These are phyloP conservation scores for Sporothrix pseudoabietina DNA, from an alignment of 2,329 filamentous ascomycete species.

Conservation along the genomic window DNA sequence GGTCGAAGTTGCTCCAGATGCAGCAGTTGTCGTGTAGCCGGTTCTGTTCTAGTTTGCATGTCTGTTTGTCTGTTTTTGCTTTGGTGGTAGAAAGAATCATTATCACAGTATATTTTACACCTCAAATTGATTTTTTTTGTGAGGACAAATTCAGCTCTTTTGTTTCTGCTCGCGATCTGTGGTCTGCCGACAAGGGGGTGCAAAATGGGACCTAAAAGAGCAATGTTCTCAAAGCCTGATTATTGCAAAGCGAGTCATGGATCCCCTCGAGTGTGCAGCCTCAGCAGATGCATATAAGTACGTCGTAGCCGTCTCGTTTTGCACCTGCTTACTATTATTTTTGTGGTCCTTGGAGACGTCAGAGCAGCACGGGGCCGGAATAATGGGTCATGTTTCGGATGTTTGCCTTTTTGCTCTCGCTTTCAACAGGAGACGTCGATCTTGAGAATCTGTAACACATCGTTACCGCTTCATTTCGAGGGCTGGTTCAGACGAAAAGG, in stretches of 20 bases:
- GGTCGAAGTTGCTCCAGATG: neutral
- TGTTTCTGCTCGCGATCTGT: neutral
- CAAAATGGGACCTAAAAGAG: too few species aligned
- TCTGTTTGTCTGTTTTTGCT: neutral
- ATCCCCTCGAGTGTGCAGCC: neutral
- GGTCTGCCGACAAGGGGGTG: neutral
- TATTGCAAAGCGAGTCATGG: neutral
- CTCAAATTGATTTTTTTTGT: neutral
- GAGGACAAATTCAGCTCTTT: neutral
- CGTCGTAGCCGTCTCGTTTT: neutral
- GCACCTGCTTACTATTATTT: neutral
- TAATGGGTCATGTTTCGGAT: neutral
- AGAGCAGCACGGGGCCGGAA: neutral
- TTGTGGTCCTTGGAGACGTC: neutral
- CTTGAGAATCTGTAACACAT: slow-evolving; percentile 26
- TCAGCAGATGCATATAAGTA: neutral
- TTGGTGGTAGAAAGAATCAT: neutral
- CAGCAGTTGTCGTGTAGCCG: neutral
- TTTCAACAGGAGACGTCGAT: slow-evolving; percentile 11
- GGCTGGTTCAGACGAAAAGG: neutral
- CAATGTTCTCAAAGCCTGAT: neutral
- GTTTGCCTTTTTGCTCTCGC: neutral
- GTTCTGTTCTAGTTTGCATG: neutral
- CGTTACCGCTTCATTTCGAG: neutral
- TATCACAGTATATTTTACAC: neutral